Base-by-base conservation (phyloP, 495 filamentous ascomycete species). In the Penicillium cosmopolitanum region DNA sequence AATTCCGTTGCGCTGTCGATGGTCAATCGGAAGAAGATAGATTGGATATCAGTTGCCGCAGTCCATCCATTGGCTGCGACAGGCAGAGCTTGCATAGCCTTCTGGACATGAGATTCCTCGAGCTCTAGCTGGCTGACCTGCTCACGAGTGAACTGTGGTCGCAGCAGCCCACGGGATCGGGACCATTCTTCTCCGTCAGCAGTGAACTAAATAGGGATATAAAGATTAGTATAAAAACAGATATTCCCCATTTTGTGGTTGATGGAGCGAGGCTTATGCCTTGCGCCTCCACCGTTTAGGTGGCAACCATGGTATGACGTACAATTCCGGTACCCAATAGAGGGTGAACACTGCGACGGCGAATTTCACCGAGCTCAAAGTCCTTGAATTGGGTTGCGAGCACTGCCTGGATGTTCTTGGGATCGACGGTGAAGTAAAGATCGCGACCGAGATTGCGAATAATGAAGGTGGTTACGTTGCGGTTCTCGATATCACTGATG, bases 1-100 rank as follows among this genome's bases (percentile, higher is more conserved):
- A 90, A 87, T 51, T 88, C 85, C 4, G 84, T 89, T 13, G 86
- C 82, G 7, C 81, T 82, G 71, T 91, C 88, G 28, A 90, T 78
- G 5, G 87, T 87, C 65, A 89, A 75, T 19, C 80, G 78, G 73
- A 84, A 88, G 72, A 89, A 87, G 35, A 89, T 75, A 10, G 74
- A 68, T 58, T 85, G 84, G 46, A 89, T 77, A 63, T 88, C 82
- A 28, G 82, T 76, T 2, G 60, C 63, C 19, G 67, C 47, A 6
- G 78, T 81, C 81, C 81, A 83, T 55, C 72, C 70, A 33, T 76
- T 63, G 3, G 61, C 58, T 1, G 68, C 72, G n/a, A 75, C 60
- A 53, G 66, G 67, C 18, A 75, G 63, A 31, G 62, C 71, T 18
- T 68, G 67, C 58, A 83, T 66, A 5, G 82, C 75, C 31, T 79